Evolutionary conservation across 306 rosid genomes (phyloP), one percentile per base, ranked within the genome.

Genomic region (Castanospermum australe): DNA sequence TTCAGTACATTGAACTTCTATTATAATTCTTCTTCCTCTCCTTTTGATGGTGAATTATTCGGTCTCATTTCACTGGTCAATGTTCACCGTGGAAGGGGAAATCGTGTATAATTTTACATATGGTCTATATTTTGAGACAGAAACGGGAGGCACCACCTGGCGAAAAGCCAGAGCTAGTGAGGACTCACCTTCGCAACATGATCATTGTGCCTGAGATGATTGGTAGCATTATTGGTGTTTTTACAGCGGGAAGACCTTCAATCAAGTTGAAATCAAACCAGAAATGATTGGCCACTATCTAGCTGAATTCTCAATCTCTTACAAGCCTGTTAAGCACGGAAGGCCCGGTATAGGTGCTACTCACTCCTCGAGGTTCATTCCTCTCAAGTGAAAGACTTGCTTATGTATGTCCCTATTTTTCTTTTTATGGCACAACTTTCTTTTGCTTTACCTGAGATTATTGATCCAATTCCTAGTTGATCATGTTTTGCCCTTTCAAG

Each of bases 291-390:
- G 87, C 20, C 87, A 76, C 73, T 80, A 80, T 65, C 80, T 71
- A 21, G 85, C 85, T 50, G 88, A 81, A 35, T 84, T 84, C 80
- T 84, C 85, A 15, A 71, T 77, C 42, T 47, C 63, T 50, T 77
- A 78, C 75, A 81, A 78, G 79, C 84, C 75, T 0, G 86, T 78
- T 30, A 81, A 76, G 85, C 87, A 83, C 4, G 83, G 81, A 24
- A 84, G 86, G 80, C 87, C 82, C 2, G 88, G 88, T 62, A 74
- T 85, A 44, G 79, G 86, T 73, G 87, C 88, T 2, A 78, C 85
- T 55, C 86, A 86, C 74, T 76, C 84, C 6, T 79, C 75, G 0
- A 71, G 86, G 74, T 86, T 79, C 62, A 83, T 83, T 65, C 86
- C 86, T 73, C 86, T 83, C 20, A 83, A 83, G 64, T 83, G 80